Evolutionary conservation across 2,329 filamentous ascomycete species (phyloP).

Genomic region (Taxawa tesnikishii): DNA sequence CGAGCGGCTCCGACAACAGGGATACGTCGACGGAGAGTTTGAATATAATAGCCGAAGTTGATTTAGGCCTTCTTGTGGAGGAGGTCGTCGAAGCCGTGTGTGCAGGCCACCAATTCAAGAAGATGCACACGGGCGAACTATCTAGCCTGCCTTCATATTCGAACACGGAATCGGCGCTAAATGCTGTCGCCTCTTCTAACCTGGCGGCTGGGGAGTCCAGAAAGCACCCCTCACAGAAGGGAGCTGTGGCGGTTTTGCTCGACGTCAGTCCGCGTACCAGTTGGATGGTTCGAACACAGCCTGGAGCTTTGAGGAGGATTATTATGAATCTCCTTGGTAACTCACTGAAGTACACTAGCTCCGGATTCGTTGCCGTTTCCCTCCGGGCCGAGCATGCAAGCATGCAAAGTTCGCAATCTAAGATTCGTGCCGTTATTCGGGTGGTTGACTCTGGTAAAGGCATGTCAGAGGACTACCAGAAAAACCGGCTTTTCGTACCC

Average conservation of each 20-base stretch:
- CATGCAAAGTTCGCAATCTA: not conserved
- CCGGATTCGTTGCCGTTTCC: conserved; percentile 27
- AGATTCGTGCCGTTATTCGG: conserved; percentile 5
- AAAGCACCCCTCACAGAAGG: not conserved
- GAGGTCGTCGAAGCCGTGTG: conserved; percentile 8
- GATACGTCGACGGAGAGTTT: conserved; percentile 5
- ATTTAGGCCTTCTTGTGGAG: conserved; percentile 4
- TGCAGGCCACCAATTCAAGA: conserved; percentile 31
- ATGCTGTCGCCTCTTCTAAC: not conserved
- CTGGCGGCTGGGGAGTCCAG: not conserved
- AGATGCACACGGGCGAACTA: conserved; percentile 6
- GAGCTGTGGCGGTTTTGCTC: conserved; percentile 29
- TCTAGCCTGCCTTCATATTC: not conserved
- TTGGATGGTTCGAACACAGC: conserved; percentile 33
- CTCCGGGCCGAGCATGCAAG: conserved; percentile 3
- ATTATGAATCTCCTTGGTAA: conserved; percentile 38
- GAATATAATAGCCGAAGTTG: conserved; percentile 5
- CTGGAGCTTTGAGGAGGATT: conserved; percentile 31
- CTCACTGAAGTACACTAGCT: conserved; percentile 31
- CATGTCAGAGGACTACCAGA: conserved; percentile 51
- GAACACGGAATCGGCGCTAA: not conserved
- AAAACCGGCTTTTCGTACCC: conserved; percentile 47
- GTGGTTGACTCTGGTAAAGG: conserved; percentile 55
- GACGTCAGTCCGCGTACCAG: conserved; percentile 24
- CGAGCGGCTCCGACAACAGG: not conserved